Evolutionary conservation across 805 yeast genomes (phyloP).

Genomic region (Zygotorulaspora danielsina): DNA sequence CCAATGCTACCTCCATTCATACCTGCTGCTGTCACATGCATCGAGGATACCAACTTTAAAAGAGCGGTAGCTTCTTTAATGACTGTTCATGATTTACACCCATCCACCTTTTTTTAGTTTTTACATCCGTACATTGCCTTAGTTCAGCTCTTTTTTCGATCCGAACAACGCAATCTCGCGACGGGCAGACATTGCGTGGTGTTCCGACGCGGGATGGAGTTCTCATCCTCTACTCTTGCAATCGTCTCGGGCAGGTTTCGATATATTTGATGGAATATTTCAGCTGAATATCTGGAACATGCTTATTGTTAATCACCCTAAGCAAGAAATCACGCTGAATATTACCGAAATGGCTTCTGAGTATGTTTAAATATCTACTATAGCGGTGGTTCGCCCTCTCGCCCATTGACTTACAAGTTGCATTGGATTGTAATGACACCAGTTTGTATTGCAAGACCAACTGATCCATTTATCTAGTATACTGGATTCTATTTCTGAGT

Average conservation of each 20-base stretch:
- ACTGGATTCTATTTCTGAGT: neutral
- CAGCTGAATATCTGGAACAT: too few species aligned
- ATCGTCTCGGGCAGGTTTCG: neutral
- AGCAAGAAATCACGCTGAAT: constrained; percentile 18
- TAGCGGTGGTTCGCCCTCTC: neutral
- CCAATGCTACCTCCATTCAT: too few species aligned
- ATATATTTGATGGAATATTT: neutral
- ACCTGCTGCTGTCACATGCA: too few species aligned
- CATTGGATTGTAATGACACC: constrained; percentile 18
- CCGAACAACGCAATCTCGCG: too few species aligned
- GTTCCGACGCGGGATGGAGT: neutral
- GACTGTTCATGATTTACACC: too few species aligned
- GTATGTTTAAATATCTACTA: constrained; percentile 28
- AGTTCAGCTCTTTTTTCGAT: too few species aligned
- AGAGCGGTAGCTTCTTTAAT: too few species aligned
- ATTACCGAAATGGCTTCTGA: constrained; percentile 36
- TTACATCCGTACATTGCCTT: too few species aligned
- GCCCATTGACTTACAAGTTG: constrained; percentile 18
- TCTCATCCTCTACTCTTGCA: neutral
- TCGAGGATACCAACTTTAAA: too few species aligned
- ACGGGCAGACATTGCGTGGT: neutral
- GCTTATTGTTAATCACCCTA: too few species aligned
- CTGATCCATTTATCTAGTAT: neutral
- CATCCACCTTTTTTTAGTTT: too few species aligned
- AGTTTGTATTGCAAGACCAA: neutral